A percentile compares a stretch with the other conserved stretches of the same genome.
Conservation (phyloP, 805 yeast species). For the Ogataea ganodermae region DNA sequence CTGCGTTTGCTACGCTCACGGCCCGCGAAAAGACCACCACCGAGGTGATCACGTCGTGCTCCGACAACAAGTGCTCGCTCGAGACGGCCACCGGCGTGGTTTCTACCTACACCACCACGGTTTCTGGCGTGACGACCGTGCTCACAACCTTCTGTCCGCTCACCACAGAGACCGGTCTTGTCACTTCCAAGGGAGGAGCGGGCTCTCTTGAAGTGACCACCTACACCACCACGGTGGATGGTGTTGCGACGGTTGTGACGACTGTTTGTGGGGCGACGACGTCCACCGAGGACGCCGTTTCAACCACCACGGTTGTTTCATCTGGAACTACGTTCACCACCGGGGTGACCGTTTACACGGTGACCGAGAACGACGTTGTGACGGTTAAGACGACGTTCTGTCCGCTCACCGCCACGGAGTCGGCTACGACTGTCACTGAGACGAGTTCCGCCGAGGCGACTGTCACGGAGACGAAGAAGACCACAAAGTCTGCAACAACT, state of each 20-base stretch:
- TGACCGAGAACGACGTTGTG: conserved; percentile 19
- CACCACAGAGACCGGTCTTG: conserved; percentile 6
- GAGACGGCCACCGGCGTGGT: conserved; percentile 18
- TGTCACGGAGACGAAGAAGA: conserved; percentile 1
- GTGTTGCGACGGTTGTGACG: conserved; percentile 21
- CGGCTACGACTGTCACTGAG: conserved; percentile 5
- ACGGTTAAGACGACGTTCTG: conserved; percentile 27
- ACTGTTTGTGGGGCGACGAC: conserved; percentile 12
- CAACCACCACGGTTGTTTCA: conserved; percentile 4
- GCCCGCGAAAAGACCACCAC: conserved; percentile 13
- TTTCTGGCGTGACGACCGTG: conserved; percentile 21
- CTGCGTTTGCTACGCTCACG: conserved; percentile 19
- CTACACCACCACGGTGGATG: conserved; percentile 20
- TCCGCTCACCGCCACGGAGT: conserved; percentile 19
- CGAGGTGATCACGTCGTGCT: conserved; percentile 16
- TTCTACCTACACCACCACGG: conserved; percentile 24
- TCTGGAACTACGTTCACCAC: conserved; percentile 14
- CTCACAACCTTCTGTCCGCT: conserved; percentile 28
- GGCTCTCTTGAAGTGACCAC: conserved; percentile 10
- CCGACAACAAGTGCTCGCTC: conserved; percentile 12
- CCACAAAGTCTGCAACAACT: conserved; percentile 7
- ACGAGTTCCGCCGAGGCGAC: too few species aligned
- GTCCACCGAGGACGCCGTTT: background rate
- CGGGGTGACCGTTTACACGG: conserved; percentile 15
- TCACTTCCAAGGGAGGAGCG: conserved; percentile 20